phyloP scores from a whole-genome alignment of 2,329 filamentous ascomycete species.

The Didymella arachidicola region DNA sequence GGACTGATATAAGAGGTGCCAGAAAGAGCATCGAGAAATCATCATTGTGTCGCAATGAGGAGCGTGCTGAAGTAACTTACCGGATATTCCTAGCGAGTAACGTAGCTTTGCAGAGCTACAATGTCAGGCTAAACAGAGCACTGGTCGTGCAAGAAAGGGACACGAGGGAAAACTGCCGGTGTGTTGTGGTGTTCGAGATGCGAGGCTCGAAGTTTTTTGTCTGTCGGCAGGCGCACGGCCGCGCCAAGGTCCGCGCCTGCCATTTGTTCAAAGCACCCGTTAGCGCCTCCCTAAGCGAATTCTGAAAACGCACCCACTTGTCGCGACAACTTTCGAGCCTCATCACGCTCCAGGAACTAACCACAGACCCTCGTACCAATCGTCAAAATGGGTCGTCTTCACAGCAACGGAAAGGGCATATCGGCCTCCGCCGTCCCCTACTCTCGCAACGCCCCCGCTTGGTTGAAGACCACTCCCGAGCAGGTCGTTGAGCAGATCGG shows the following conservation, averaged over 20 bases:
- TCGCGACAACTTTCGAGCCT: constrained; percentile 7
- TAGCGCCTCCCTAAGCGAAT: constrained; percentile 21
- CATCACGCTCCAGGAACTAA: constrained; percentile 24
- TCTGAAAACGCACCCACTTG: constrained; percentile 14
- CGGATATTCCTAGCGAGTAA: background rate
- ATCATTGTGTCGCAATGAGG: constrained; percentile 26
- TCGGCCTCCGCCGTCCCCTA: constrained; percentile 94
- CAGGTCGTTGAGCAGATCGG: constrained; percentile 99
- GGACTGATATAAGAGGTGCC: constrained; percentile 83
- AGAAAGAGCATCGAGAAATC: constrained; percentile 57
- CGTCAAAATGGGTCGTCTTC: constrained; percentile 90
- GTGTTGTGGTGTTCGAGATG: constrained; percentile 8
- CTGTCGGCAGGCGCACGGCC: constrained; percentile 1
- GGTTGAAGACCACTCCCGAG: constrained; percentile 98
- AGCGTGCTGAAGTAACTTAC: constrained; percentile 3
- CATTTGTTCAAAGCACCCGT: constrained; percentile 10
- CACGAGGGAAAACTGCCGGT: background rate
- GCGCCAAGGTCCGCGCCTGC: constrained; percentile 6
- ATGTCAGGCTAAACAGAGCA: background rate
- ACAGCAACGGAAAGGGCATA: constrained; percentile 99
- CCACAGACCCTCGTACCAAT: constrained; percentile 37
- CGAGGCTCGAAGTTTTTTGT: constrained; percentile 19
- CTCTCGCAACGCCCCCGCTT: constrained; percentile 89
- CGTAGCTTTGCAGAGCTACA: background rate
- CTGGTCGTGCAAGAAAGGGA: background rate